phyloP scores from a whole-genome alignment of 257 asterid genomes.

The Scutellaria minor region DNA sequence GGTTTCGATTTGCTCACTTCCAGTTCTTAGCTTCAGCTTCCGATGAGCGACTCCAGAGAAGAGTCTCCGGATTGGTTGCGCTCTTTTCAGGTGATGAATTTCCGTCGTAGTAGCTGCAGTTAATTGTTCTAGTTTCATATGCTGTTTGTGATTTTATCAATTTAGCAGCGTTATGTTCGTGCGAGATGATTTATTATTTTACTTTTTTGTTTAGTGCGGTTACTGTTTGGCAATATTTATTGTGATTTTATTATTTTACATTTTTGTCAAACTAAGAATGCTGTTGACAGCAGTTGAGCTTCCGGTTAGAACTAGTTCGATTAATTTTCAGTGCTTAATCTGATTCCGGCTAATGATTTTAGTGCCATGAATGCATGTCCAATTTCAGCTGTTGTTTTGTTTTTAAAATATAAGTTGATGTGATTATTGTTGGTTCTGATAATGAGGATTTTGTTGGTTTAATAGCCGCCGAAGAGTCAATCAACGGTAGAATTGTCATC shows the following conservation, averaged over 20 bases:
- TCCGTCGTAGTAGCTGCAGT: slow-evolving; percentile 1
- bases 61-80: slow-evolving; percentile 94
- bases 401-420: not conserved
- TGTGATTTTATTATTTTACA: not conserved
- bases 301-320: not conserved
- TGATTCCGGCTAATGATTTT: not conserved
- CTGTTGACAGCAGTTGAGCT: not conserved
- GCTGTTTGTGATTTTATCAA: not conserved
- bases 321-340: not conserved
- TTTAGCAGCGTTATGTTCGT: not conserved
- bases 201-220: not conserved
- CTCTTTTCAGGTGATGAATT: slow-evolving; percentile 62
- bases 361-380: slow-evolving; percentile 5
- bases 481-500: slow-evolving; percentile 58
- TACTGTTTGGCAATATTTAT: slow-evolving; percentile 1
- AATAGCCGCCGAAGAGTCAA: slow-evolving; percentile 51
- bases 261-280: not conserved
- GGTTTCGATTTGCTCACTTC: slow-evolving; percentile 35
- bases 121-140: slow-evolving; percentile 17
- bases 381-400: slow-evolving; percentile 7
- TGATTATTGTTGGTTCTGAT: slow-evolving; percentile 26
- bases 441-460: slow-evolving; percentile 20
- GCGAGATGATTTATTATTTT: not conserved
- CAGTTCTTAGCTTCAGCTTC: slow-evolving; percentile 26
- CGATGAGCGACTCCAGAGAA: slow-evolving; percentile 69